phyloP scores from a whole-genome alignment of 495 filamentous ascomycete species.

The Rhypophila decipiens region DNA sequence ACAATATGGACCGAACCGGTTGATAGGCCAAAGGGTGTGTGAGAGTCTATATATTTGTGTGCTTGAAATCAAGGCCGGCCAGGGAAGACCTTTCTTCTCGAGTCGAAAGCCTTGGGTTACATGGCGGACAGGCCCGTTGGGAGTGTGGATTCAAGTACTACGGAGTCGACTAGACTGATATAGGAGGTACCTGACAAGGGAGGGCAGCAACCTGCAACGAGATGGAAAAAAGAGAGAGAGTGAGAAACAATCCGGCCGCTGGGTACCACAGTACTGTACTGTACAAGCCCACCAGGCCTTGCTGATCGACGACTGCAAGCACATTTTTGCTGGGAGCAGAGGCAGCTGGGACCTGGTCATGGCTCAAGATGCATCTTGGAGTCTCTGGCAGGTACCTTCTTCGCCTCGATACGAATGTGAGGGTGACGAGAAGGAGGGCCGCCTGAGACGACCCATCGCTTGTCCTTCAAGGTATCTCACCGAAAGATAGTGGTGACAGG shows the following conservation, averaged over 20 bases:
- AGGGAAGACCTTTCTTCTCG: constrained; percentile 14
- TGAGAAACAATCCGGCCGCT: constrained; percentile 5
- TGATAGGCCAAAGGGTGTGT: constrained; percentile 20
- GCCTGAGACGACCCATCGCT: constrained; percentile 18
- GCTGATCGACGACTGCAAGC: background rate
- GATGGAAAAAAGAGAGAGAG: constrained; percentile 3
- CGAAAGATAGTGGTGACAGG: background rate
- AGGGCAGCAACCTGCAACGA: background rate
- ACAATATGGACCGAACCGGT: constrained; percentile 12
- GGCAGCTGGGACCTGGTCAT: constrained; percentile 5
- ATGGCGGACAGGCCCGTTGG: constrained; percentile 11
- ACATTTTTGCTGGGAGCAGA: background rate
- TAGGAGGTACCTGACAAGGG: constrained; percentile 5
- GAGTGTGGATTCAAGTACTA: constrained; percentile 5
- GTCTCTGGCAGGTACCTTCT: constrained; percentile 13
- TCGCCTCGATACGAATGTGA: constrained; percentile 18
- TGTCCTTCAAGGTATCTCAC: constrained; percentile 8
- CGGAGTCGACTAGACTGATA: constrained; percentile 5
- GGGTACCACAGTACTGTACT: no score
- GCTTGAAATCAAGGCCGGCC: constrained; percentile 8
- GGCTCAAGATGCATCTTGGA: constrained; percentile 2
- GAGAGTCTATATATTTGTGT: constrained; percentile 27
- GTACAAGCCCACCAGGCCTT: background rate
- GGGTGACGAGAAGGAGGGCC: constrained; percentile 18
- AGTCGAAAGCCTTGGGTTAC: constrained; percentile 15